Base-by-base conservation (phyloP, 768 basidiomycete genomes). In the Hygrophorus pudorinus region DNA sequence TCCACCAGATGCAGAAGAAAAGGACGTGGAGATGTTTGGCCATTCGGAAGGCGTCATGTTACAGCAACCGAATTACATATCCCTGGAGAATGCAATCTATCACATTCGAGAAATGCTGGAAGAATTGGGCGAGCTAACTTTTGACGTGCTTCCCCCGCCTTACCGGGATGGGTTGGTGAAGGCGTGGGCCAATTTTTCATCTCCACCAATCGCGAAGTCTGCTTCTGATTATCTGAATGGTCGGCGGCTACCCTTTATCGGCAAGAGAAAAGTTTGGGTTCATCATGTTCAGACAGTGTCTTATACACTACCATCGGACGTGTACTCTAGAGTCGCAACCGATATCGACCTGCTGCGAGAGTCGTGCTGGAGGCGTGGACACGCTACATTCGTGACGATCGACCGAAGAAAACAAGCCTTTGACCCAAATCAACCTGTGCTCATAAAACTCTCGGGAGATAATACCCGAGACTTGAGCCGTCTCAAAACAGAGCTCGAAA, bases 401-500 rank as follows among this genome's bases (percentile, higher is more conserved):
- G 48, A 49, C 30, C 60, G 57, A 7, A 48, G 34, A 1, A 34
- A 13, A 16, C 24, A 20, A 11, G 42, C 36, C 7, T 43, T 51
- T 11, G 21, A 39, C 0, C 56, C 61, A 0, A 42, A 38, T 0
- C 37, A 49, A 1, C 54, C 47, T 31, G 65, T 70, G 14, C 32
- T 46, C 8, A 57, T 86, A 38, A 73, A 64, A 46, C 48, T 87
- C 1, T 70, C 65, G 1, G 74, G 76, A 0, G 68, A 74, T 10
- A 67, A 70, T 9, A 52, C 72, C 9, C 68, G 68, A 42, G 61
- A 72, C 5, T 56, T 89, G 1, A 73, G 74, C 0, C 58, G 57
- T 32, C 66, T 84, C 42, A 86, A 85, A 52, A 56, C 63, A 2
- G 68, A 78, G 48, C 67, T 85, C 16, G 81, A 85, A 53, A 66